Evolutionary conservation across 768 basidiomycete species (phyloP).

Genomic region (Lactifluus hygrophoroides): DNA sequence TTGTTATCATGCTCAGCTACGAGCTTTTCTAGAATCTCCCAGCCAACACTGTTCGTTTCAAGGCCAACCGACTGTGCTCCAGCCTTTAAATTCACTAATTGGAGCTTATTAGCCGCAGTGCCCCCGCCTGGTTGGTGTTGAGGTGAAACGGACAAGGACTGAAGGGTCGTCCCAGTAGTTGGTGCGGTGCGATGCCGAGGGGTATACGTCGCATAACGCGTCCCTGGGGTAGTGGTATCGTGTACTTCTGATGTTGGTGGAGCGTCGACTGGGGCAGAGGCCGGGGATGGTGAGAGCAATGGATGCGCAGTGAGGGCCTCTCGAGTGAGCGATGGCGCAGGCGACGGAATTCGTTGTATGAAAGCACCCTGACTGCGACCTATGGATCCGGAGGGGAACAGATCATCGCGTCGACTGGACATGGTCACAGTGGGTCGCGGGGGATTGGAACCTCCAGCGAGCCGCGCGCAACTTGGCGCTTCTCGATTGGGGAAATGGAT

Average conservation of each 20-base stretch:
- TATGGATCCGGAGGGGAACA: conserved; percentile 48
- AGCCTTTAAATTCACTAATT: conserved; percentile 65
- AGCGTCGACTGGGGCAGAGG: conserved; percentile 25
- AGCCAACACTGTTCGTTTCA: conserved; percentile 55
- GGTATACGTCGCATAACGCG: conserved; percentile 70
- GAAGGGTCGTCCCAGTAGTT: conserved; percentile 37
- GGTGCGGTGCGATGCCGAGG: conserved; percentile 54
- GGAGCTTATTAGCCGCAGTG: conserved; percentile 53
- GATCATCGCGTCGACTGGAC: conserved; percentile 29
- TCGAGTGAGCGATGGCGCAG: conserved; percentile 25
- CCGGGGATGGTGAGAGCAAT: conserved; percentile 41
- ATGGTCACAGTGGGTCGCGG: conserved; percentile 25
- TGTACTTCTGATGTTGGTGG: conserved; percentile 12
- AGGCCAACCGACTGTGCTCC: conserved; percentile 62
- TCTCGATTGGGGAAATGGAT: not conserved
- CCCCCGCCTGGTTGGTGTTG: conserved; percentile 44
- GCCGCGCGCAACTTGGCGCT: not conserved
- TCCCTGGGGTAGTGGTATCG: conserved; percentile 22
- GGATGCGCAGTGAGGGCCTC: conserved; percentile 59
- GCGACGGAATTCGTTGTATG: conserved; percentile 35
- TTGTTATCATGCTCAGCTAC: conserved; percentile 41
- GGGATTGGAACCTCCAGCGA: not conserved
- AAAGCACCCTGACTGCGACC: conserved; percentile 40
- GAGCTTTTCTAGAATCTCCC: conserved; percentile 70
- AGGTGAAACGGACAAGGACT: conserved; percentile 31